Evolutionary conservation across 257 asterid species (phyloP).

Genomic region (Plantago elongata): DNA sequence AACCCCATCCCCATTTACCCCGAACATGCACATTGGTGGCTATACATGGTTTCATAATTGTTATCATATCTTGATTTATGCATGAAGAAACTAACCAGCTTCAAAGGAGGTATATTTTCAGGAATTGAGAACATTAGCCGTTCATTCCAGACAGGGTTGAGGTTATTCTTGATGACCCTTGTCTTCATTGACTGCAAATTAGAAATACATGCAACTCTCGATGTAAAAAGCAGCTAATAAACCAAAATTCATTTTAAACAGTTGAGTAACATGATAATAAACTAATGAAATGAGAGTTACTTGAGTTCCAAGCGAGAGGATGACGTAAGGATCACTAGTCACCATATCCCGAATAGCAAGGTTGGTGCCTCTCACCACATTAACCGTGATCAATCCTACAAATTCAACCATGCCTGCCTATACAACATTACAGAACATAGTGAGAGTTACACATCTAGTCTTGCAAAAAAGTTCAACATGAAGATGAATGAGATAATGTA

Average conservation of each 20-base stretch:
- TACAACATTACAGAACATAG: slow-evolving; percentile 21
- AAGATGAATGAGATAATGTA: background rate
- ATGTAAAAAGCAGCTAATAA: slow-evolving; percentile 1
- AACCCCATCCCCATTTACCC: too few relatives aligned
- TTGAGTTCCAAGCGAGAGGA: slow-evolving; percentile 85
- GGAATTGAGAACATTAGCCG: slow-evolving; percentile 91
- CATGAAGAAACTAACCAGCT: slow-evolving; percentile 49
- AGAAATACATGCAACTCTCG: background rate
- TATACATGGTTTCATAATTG: too few relatives aligned
- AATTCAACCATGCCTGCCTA: slow-evolving; percentile 99
- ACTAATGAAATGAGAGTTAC: slow-evolving; percentile 28
- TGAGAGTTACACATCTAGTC: slow-evolving; percentile 15
- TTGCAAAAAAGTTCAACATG: background rate
- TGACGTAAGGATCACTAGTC: slow-evolving; percentile 87
- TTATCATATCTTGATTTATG: background rate
- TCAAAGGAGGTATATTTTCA: slow-evolving; percentile 69
- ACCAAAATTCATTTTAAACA: background rate
- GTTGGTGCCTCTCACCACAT: slow-evolving; percentile 81
- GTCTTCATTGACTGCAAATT: slow-evolving; percentile 79
- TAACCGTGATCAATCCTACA: slow-evolving; percentile 85
- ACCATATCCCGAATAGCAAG: slow-evolving; percentile 82
- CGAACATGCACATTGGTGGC: too few relatives aligned
- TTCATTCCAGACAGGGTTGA: slow-evolving; percentile 95
- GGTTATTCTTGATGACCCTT: slow-evolving; percentile 72
- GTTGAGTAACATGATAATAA: background rate